Conservation (phyloP, 257 asterid species). For the Petrea volubilis region DNA sequence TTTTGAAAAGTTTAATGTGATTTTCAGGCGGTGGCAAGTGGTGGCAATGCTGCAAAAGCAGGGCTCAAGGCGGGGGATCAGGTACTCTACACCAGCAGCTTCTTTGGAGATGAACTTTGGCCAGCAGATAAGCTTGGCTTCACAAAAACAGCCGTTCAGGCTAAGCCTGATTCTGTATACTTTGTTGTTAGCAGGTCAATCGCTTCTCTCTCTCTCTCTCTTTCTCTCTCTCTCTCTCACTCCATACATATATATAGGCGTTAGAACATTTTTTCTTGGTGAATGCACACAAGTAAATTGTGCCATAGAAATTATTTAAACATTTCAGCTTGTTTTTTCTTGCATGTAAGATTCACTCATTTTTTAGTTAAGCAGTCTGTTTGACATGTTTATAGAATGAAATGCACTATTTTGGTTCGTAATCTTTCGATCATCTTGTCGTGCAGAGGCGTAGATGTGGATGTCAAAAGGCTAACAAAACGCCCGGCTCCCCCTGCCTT, state of each 20-base stretch:
- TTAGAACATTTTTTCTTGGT: background rate
- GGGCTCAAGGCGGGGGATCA: constrained; percentile 95
- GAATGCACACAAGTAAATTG: background rate
- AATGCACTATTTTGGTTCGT: background rate
- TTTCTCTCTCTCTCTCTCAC: background rate
- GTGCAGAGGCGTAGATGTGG: constrained; percentile 82
- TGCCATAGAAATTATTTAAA: too few species aligned
- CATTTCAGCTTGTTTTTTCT: background rate
- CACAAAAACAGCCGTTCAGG: constrained; percentile 92
- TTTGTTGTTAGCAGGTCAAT: constrained; percentile 85
- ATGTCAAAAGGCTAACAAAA: constrained; percentile 80
- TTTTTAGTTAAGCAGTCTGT: background rate
- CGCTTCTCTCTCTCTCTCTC: background rate
- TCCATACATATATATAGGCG: too few species aligned
- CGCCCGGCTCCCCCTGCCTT: constrained; percentile 98
- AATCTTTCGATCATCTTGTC: background rate
- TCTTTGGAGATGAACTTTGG: constrained; percentile 97
- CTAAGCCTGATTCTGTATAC: constrained; percentile 90
- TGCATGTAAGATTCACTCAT: background rate
- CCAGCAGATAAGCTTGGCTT: constrained; percentile 97
- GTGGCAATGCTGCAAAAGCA: constrained; percentile 97
- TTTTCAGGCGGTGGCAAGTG: constrained; percentile 70
- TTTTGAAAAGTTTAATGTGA: background rate
- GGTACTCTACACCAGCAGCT: constrained; percentile 92
- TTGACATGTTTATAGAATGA: background rate